Conservation (phyloP, 495 filamentous ascomycete genomes). For the Filosporella fistucella region DNA sequence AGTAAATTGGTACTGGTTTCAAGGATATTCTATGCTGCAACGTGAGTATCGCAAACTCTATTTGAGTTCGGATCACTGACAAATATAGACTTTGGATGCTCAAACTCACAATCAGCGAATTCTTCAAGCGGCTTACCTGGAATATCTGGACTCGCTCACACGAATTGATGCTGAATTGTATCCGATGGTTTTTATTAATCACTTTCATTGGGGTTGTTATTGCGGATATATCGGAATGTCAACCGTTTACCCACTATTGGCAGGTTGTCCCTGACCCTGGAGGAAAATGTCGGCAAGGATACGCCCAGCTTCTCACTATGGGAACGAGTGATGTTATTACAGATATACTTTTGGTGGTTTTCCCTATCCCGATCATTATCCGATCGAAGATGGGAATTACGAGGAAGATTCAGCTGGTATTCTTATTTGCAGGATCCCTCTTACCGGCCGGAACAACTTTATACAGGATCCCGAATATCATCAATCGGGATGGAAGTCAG, state of each 20-base stretch:
- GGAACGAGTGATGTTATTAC: constrained; percentile 81
- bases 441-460: constrained; percentile 68
- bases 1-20: constrained; percentile 62
- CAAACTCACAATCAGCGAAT: constrained; percentile 87
- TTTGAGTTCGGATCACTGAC: background rate
- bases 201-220: constrained; percentile 80
- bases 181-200: constrained; percentile 66
- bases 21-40: constrained; percentile 64
- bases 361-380: constrained; percentile 84
- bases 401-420: constrained; percentile 59
- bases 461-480: constrained; percentile 71
- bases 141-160: constrained; percentile 57
- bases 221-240: constrained; percentile 79
- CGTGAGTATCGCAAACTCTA: constrained; percentile 41
- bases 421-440: constrained; percentile 79
- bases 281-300: constrained; percentile 75
- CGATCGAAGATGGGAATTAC: constrained; percentile 63
- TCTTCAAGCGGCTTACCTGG: constrained; percentile 68
- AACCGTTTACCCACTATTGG: constrained; percentile 82
- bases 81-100: constrained; percentile 75
- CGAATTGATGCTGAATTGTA: constrained; percentile 56
- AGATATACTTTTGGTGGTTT: constrained; percentile 79
- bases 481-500: constrained; percentile 57
- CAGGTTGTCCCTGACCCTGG: constrained; percentile 88
- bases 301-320: constrained; percentile 83